A percentile compares a stretch with the other conserved stretches of the same genome.
Conservation (phyloP, 306 rosid genomes). For the Malus sylvestris region DNA sequence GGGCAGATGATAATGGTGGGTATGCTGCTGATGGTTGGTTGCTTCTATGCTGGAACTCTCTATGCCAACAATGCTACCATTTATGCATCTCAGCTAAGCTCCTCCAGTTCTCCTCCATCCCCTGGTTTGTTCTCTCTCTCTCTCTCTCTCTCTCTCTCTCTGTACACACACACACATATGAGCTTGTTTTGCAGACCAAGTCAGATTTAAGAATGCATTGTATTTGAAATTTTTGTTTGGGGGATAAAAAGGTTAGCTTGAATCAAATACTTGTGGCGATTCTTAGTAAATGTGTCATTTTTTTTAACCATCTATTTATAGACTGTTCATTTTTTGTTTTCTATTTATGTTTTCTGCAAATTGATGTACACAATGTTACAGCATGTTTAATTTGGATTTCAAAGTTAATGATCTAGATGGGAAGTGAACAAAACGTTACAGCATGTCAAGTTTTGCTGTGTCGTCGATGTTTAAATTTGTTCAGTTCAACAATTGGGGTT, state of each 20-base stretch:
- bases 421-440: neutral
- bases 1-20: constrained; percentile 54
- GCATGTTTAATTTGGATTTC: neutral
- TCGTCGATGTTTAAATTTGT: too few relatives aligned
- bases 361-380: neutral
- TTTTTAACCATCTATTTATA: too few relatives aligned
- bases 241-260: neutral
- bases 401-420: neutral
- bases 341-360: neutral
- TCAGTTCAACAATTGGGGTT: neutral
- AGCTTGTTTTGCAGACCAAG: neutral
- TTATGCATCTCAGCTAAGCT: constrained; percentile 43
- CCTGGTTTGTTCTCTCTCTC: constrained; percentile 14
- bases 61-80: constrained; percentile 58
- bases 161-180: too few relatives aligned
- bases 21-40: constrained; percentile 55
- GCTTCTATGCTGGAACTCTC: constrained; percentile 66
- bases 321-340: neutral
- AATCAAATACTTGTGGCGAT: neutral
- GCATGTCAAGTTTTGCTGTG: too few relatives aligned
- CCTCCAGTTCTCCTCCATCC: constrained; percentile 30
- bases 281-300: too few relatives aligned
- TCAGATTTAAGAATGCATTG: neutral
- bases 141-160: neutral
- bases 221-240: neutral